Evolutionary conservation across 2,329 filamentous ascomycete species (phyloP), one percentile per base, ranked within the genome.

Genomic region (Cryphonectria nitschkei): DNA sequence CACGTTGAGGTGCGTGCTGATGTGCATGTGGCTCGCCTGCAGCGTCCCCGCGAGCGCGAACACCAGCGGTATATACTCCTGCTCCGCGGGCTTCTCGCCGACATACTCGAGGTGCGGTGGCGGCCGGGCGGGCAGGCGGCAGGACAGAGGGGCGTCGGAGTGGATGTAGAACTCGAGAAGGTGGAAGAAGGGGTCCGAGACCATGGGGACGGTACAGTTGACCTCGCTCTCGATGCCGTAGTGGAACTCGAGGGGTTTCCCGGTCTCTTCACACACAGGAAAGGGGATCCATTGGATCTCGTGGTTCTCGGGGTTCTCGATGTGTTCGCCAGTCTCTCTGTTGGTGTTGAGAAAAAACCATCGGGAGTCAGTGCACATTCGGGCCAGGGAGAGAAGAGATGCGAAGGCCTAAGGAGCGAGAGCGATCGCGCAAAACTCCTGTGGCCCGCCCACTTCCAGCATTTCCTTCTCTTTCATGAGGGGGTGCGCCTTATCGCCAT

Each of bases 91-190:
- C 73, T 80, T 80, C 78, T 86, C 86, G 79, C 86, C 87, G 9
- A 89, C 80, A 46, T 86, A 81, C 77, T 88, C 84, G 74, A 88
- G 80, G 74, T 88, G 84, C 9, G 83, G 81, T 16, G 86, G 79
- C 0, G 95, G 95, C 9, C 92, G 90, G 0, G 93, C 89, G 39
- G 95, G 94, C 19, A 98, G 89, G 67, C 96, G 95, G 82, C 96
- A 99, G 68, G 94, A 90, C 65, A 98, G 86, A 13, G 96, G 96
- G 26, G 94, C 95, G 82, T 99, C 96, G 84, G 92, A 94, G 86
- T 98, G 96, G 80, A 98, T 91, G 86, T 98, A 98, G 87, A 98
- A 98, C 83, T 98, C 93, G 83, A 95, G 91, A 67, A 95, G 88
- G 82, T 96, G 93, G 85, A 94, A 96, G 85, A 95, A 92, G 56